phyloP scores from a whole-genome alignment of 1,284 basidiomycete genomes.

The Anthracocystis setariae region DNA sequence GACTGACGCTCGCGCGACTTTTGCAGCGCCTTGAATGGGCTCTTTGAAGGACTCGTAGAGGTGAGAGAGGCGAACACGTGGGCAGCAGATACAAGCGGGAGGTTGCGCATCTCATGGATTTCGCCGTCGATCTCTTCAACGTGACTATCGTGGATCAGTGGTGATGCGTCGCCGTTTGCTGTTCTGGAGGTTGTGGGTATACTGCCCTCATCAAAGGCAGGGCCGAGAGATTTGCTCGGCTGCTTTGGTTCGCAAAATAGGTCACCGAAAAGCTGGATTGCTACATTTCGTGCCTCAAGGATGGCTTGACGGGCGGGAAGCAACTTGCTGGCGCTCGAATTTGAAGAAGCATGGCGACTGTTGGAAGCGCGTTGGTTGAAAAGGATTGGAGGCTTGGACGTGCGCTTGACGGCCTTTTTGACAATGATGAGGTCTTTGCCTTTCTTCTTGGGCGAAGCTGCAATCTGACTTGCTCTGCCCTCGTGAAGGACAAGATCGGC shows the following conservation, averaged over 20 bases:
- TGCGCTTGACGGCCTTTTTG: conserved; percentile 33
- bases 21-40: conserved; percentile 32
- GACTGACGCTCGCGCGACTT: conserved; percentile 22
- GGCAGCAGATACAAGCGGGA: conserved; percentile 17
- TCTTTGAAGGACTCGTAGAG: conserved; percentile 18
- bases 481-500: conserved; percentile 36
- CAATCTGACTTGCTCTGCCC: conserved; percentile 35
- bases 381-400: conserved; percentile 4
- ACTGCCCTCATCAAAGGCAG: neutral
- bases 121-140: neutral
- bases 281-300: conserved; percentile 15
- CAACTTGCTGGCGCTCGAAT: conserved; percentile 2
- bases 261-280: conserved; percentile 17
- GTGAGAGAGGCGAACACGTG: conserved; percentile 32
- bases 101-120: conserved; percentile 1
- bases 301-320: conserved; percentile 21
- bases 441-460: conserved; percentile 28
- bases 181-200: conserved; percentile 14
- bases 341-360: neutral
- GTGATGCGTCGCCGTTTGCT: neutral
- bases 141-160: neutral
- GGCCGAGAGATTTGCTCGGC: neutral
- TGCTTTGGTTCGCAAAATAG: neutral
- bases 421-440: conserved; percentile 20
- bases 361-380: conserved; percentile 2